Base-by-base conservation (phyloP, 1,139 yeast genomes). In the Hyphopichia fennica region DNA sequence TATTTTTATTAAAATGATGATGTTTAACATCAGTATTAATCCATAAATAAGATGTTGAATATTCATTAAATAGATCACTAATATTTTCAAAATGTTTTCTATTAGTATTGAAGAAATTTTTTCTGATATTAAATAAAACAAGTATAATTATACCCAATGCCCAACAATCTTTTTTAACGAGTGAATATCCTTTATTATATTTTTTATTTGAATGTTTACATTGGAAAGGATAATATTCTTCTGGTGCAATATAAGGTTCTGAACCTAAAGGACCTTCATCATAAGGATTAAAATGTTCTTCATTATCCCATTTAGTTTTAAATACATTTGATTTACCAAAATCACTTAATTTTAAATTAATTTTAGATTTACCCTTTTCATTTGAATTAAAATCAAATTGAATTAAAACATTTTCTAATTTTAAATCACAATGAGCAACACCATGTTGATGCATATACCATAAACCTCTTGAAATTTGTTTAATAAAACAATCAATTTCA, bases 251-350 rank as follows among this genome's bases (percentile, higher is more conserved):
- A 58, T 82, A 84, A 2, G 90, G 85, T 47, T 79, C 87, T 2
- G 87, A 86, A 3, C 97, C 97, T n/a, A 68, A 48, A 0, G 86
- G 82, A 2, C 88, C 88, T 10, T 65, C 58, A 32, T 75, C 72
- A 35, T 69, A 67, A 46, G 79, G 81, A 23, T 77, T 72, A 35
- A 71, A 66, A 44, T 72, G 75, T 50, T 82, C 85, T 2, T 40
- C 27, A 2, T 38, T 28, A 42, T 69, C 75, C 85, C 88, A 84
- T 10, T 83, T 82, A 1, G 89, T 83, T 52, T 80, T 74, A 52
- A 84, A 81, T n/a, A 84, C 89, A 43, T 81, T 84, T 37, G 87
- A 77, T 32, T 87, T 82, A n/a, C 93, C 93, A 59, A 84, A 84
- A 60, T 84, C 93, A 38, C 83, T 75, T 27, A 84, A 69, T 54